These are phyloP conservation scores for Blyttiomyces sp. DNA, from an alignment of 371 early-diverging fungal species.

Conservation along the genomic window DNA sequence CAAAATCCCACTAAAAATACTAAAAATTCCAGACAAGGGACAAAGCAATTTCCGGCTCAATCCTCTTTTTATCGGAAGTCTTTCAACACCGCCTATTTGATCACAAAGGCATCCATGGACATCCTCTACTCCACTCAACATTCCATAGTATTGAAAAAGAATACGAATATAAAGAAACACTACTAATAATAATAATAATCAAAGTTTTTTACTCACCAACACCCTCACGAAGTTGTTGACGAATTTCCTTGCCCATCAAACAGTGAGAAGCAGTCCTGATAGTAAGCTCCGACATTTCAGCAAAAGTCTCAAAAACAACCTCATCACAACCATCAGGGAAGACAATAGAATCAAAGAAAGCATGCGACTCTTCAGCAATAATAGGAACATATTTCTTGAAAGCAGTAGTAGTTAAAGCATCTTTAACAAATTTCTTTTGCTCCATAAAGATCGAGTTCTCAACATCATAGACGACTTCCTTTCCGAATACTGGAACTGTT, in stretches of 20 bases:
- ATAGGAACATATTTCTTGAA: constrained; percentile 86
- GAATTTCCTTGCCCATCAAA: constrained; percentile 91
- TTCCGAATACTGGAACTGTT: constrained; percentile 94
- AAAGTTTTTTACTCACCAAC: constrained; percentile 51
- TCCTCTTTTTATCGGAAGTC: no score
- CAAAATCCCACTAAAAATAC: not conserved
- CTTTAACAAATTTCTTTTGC: constrained; percentile 95
- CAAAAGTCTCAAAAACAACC: constrained; percentile 64
- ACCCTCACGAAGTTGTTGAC: constrained; percentile 65
- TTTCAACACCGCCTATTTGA: no score
- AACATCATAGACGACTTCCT: constrained; percentile 95
- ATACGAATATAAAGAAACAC: no score
- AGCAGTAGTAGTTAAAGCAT: constrained; percentile 80
- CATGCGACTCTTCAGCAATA: constrained; percentile 76
- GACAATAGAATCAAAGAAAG: constrained; percentile 45
- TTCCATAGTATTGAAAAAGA: no score
- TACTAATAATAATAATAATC: no score
- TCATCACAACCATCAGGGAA: constrained; percentile 49
- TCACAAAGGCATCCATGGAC: no score
- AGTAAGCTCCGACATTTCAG: constrained; percentile 83
- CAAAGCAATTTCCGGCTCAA: no score
- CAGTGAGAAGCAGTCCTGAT: constrained; percentile 93
- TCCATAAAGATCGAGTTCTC: constrained; percentile 92
- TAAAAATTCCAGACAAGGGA: no score
- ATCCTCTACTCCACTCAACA: no score